Base-by-base conservation (phyloP, 1,139 yeast species). In the Zygosaccharomyces sapae region DNA sequence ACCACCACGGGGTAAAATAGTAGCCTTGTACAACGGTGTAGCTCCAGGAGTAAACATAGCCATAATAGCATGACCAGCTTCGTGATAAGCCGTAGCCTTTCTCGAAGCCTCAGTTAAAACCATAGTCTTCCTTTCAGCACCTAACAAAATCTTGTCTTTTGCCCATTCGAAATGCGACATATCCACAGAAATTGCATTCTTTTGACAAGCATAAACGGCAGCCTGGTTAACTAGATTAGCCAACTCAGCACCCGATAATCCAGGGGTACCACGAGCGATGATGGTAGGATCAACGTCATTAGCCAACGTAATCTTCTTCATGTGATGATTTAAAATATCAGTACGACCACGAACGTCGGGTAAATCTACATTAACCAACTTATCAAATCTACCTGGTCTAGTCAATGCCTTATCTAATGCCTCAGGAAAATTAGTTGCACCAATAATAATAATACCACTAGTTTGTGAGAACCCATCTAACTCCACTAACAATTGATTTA, bases 41-140 rank as follows among this genome's bases (percentile, higher is more conserved):
- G 98, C 97, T n/a, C 96, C 97, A 8, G 83, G 82, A 9, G 96
- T 87, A 68, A 78, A 92, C 80, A 92, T 77, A 4, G 98, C 97
- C 87, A 90, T 88, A 51, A 92, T 87, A 3, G 98, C 98, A 70
- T 92, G 99, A 2, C 99, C 99, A 7, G 98, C 99, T 71, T 92
- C 99, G 70, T 92, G 99, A 68, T 83, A 94, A 1, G 98, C 98
- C 18, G 98, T 94, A 57, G 92, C 90, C 58, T 79, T 80, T 67
- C 97, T 80, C 0, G 95, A 80, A 57, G 92, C 97, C 67, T 92
- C 97, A 24, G 98, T 90, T 70, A 92, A 79, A 44, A 92, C 97
- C 97, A 90, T 90, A 44, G 96, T 87, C 70, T 87, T 87, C 67
- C 95, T 85, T 55, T 96, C 99, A 30, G 97, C 97, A 45, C 99